Evolutionary conservation across 140 eudicot genomes (phyloP).

Genomic region (Anethum foeniculum): DNA sequence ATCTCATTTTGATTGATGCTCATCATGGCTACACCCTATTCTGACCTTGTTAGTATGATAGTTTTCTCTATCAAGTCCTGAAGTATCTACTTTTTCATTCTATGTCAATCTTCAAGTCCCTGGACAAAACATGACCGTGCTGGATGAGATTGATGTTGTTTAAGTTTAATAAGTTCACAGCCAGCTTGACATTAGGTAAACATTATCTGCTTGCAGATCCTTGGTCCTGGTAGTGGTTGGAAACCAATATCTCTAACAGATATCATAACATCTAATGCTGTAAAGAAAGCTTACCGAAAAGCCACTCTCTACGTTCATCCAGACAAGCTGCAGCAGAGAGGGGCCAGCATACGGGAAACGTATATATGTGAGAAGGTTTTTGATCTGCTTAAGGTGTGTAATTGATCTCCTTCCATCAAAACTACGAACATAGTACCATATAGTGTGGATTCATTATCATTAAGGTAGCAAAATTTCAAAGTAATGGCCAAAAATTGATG

Average conservation of each 20-base stretch:
- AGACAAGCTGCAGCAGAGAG: slow-evolving; percentile 90
- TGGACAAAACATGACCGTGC: neutral
- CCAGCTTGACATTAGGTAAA: neutral
- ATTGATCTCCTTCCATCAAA: slow-evolving; percentile 6
- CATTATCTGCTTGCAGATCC: slow-evolving; percentile 45
- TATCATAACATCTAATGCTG: slow-evolving; percentile 69
- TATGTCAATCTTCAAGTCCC: neutral
- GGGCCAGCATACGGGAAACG: slow-evolving; percentile 87
- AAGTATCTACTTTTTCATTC: neutral
- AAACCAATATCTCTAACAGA: slow-evolving; percentile 79
- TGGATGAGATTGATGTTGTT: neutral
- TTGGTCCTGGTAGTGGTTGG: slow-evolving; percentile 93
- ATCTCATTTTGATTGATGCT: neutral
- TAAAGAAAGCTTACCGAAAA: slow-evolving; percentile 88
- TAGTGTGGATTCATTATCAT: neutral
- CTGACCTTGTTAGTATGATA: neutral
- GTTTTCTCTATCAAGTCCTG: neutral
- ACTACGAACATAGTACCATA: neutral
- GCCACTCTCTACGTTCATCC: slow-evolving; percentile 97
- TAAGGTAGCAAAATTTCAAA: neutral
- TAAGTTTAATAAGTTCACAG: neutral
- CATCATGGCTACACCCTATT: neutral
- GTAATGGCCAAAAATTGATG: neutral
- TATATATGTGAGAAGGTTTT: slow-evolving; percentile 92
- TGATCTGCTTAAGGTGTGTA: slow-evolving; percentile 84